Conservation (phyloP, 305 asterid genomes). For the Fraxinus greggii region DNA sequence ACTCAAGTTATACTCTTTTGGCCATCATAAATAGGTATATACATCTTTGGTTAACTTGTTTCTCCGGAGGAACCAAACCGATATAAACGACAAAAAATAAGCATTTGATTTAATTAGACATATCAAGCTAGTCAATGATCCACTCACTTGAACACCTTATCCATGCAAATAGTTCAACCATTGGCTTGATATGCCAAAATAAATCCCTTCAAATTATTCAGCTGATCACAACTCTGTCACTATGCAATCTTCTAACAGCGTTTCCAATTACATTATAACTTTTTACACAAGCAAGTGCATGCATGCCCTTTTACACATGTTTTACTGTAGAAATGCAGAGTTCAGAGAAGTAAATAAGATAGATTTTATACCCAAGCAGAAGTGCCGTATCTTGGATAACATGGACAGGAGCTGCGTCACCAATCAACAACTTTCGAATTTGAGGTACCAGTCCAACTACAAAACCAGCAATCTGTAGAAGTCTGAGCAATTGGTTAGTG, state of each 20-base stretch:
- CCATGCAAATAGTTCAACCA: not conserved
- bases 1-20: not conserved
- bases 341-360: not conserved
- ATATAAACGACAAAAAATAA: not conserved
- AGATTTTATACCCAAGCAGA: conserved; percentile 61
- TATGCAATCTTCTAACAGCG: not conserved
- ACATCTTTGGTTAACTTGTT: not conserved
- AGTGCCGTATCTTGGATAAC: conserved; percentile 71
- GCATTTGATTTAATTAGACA: not conserved
- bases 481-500: conserved; percentile 7
- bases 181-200: not conserved
- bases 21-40: not conserved
- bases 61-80: not conserved
- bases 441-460: conserved; percentile 71
- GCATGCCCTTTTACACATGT: not conserved
- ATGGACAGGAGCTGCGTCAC: conserved; percentile 74
- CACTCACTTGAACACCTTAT: not conserved
- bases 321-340: not conserved
- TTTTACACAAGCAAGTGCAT: not conserved
- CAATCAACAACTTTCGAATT: conserved; percentile 55
- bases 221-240: not conserved
- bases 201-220: not conserved
- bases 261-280: not conserved
- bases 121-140: not conserved
- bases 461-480: conserved; percentile 71